Conservation (phyloP, 2,329 filamentous ascomycete genomes). For the Nemania serpens region DNA sequence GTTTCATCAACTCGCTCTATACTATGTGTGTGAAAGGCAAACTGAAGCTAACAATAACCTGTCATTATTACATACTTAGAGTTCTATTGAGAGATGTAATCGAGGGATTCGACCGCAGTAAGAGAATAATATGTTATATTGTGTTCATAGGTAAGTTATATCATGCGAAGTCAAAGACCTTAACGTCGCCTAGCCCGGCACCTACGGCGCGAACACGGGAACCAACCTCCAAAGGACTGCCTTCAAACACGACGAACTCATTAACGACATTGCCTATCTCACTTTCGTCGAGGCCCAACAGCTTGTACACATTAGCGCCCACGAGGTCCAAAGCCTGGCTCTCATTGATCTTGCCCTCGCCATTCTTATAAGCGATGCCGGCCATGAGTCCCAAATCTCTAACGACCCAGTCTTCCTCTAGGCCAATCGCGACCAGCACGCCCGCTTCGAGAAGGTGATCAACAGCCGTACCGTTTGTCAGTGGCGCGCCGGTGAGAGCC, state of each 20-base stretch:
- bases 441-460: slow-evolving; percentile 63
- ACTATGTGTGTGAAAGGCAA: too few relatives aligned
- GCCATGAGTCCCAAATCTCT: slow-evolving; percentile 64
- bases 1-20: too few relatives aligned
- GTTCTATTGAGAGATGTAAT: too few relatives aligned
- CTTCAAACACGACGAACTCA: slow-evolving; percentile 68
- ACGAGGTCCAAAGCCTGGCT: slow-evolving; percentile 61
- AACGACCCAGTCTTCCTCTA: slow-evolving; percentile 66
- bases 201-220: slow-evolving; percentile 59
- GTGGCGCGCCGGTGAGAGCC: slow-evolving; percentile 65
- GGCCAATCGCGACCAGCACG: slow-evolving; percentile 61
- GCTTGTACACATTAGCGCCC: slow-evolving; percentile 59
- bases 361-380: slow-evolving; percentile 63
- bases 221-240: slow-evolving; percentile 64
- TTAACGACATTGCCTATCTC: slow-evolving; percentile 21
- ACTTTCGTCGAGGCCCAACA: slow-evolving; percentile 55
- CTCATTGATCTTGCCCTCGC: slow-evolving; percentile 58
- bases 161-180: slow-evolving; percentile 41
- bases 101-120: too few relatives aligned
- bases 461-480: slow-evolving; percentile 67
- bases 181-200: slow-evolving; percentile 46
- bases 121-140: not conserved
- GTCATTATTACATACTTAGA: too few relatives aligned
- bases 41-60: too few relatives aligned
- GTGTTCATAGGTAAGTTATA: not conserved